Evolutionary conservation across 2,329 filamentous ascomycete genomes (phyloP).

Genomic region (Cladophialophora carrionii): DNA sequence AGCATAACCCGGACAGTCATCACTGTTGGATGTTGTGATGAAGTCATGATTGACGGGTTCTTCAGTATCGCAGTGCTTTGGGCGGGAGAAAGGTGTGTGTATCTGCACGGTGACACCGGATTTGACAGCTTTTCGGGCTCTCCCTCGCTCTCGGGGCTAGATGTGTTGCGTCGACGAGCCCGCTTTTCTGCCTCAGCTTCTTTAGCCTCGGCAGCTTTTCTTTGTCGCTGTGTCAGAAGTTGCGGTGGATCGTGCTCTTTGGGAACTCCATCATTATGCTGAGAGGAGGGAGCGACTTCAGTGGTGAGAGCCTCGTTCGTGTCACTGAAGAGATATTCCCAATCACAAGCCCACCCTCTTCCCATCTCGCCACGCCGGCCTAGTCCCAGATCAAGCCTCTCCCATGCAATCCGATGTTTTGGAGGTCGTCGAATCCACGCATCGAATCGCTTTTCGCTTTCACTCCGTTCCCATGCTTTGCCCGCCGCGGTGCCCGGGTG

Average conservation of each 20-base stretch:
- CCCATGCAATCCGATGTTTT: conserved; percentile 77
- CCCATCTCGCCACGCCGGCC: conserved; percentile 81
- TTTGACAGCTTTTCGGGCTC: conserved; percentile 15
- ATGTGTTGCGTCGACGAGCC: conserved; percentile 29
- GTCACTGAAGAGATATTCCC: conserved; percentile 65
- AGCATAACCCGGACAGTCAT: conserved; percentile 70
- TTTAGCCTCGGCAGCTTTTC: conserved; percentile 33
- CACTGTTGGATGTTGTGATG: conserved; percentile 44
- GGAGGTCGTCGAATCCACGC: conserved; percentile 79
- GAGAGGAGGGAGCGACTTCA: not conserved
- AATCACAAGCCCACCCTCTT: conserved; percentile 80
- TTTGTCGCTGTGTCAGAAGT: conserved; percentile 33
- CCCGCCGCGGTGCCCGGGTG: conserved; percentile 79
- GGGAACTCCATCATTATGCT: not conserved
- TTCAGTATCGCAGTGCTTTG: conserved; percentile 45
- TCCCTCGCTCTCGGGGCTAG: conserved; percentile 29
- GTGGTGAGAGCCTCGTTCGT: not conserved
- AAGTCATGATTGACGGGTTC: conserved; percentile 35
- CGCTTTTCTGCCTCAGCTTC: conserved; percentile 15
- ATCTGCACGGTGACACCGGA: conserved; percentile 38
- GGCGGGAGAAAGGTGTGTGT: conserved; percentile 48
- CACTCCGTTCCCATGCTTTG: conserved; percentile 72
- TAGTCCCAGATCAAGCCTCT: conserved; percentile 71
- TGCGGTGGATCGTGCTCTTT: not conserved
- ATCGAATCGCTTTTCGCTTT: conserved; percentile 62